Evolutionary conservation across 163 green algal genomes (phyloP), one percentile per base, ranked within the genome.

Genomic region (Scenedesmus sp.): DNA sequence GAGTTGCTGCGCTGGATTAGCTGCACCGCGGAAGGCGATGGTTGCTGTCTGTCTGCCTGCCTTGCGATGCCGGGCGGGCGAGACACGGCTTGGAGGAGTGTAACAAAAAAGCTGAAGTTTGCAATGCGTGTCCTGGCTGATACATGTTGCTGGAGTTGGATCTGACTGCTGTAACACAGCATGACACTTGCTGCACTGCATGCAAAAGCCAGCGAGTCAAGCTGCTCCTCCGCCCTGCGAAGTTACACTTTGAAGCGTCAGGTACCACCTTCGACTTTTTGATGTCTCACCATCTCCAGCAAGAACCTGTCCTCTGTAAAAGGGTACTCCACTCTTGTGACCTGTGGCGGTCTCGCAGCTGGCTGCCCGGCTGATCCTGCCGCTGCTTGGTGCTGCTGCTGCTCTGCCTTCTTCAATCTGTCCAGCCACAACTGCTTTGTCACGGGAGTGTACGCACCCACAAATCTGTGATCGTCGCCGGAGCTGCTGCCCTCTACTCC

Each of bases 301-400:
- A 86, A 16, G 22, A 59, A 61, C 46, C 43, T 86, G 37, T 91
- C 76, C 13, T 22, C 86, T 22, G 44, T 91, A 16, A 98, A 97
- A 0, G 95, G 91, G 56, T 98, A 98, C 2, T 26, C 85, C 0
- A 97, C 88, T 0, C 37, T 59, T 1, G 91, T 93, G 1, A 37
- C 35, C 12, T 94, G 42, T 1, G 94, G 92, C 7, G 81, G 37
- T 72, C 43, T 90, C 1, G 46, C n/a, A 0, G 30, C 68, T 16
- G 13, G 26, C 78, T 51, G 35, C 33, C 43, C 85, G 33, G 40
- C 70, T 85, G 70, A 24, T 15, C 65, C 65, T 40, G 42, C 53
- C 79, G 86, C 73, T 76, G 51, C 46, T 56, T 49, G 24, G 22
- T 76, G 49, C 83, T 78, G 35, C 53, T 53, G 56, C 51, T 86